Percentiles rank a stretch among this genome's conserved stretches.
Evolutionary conservation across 345 rosid genomes (phyloP).

Genomic region (Durio zibethinus): DNA sequence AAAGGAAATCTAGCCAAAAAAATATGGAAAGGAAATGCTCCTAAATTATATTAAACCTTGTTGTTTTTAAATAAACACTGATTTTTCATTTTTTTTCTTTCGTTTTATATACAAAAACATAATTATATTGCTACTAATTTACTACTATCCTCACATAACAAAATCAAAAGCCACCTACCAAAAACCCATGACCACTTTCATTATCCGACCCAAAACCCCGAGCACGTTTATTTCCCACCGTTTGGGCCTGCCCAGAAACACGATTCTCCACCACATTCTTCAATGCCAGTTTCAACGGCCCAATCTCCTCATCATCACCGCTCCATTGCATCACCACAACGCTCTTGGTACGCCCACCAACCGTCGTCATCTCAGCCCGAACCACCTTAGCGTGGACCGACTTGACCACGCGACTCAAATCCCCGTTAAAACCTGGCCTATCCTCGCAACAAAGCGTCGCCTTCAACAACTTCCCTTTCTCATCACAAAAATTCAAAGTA

Average conservation of each 20-base stretch:
- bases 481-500: slow-evolving; percentile 21
- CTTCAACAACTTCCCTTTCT: slow-evolving; percentile 23
- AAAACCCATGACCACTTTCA: not conserved
- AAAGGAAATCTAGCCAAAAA: too few relatives aligned
- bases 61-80: not conserved
- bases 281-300: slow-evolving; percentile 33
- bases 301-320: slow-evolving; percentile 29
- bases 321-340: slow-evolving; percentile 40
- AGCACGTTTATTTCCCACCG: slow-evolving; percentile 25
- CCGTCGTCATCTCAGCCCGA: slow-evolving; percentile 52
- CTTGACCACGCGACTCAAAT: slow-evolving; percentile 33
- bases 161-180: not conserved
- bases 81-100: not conserved
- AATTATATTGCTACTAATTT: not conserved
- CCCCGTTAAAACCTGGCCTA: slow-evolving; percentile 48
- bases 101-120: not conserved
- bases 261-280: slow-evolving; percentile 41
- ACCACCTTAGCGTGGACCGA: slow-evolving; percentile 38
- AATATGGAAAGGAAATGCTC: not conserved
- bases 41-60: not conserved
- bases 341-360: slow-evolving; percentile 47
- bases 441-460: slow-evolving; percentile 54
- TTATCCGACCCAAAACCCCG: slow-evolving; percentile 15
- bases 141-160: not conserved
- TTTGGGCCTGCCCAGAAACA: slow-evolving; percentile 26